Evolutionary conservation across 129 eudicot genomes (phyloP), one percentile per base, ranked within the genome.

Genomic region (Tagetes patula): DNA sequence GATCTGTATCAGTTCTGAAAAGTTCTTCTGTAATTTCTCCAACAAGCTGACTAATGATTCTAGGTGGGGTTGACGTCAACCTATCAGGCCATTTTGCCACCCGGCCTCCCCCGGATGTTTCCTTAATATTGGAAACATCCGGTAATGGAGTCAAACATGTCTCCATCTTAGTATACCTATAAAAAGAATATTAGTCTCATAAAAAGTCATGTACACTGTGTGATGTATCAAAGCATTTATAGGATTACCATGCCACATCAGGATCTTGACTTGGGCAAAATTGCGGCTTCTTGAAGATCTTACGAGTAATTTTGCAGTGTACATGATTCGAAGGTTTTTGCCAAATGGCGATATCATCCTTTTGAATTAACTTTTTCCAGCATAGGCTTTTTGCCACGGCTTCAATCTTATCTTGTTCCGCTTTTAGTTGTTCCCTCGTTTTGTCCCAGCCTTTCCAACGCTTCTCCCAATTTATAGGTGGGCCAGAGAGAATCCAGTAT

Each of bases 401-500:
- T 80, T 94, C 98, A 37, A 94, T 88, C 11, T 33, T 62, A 10
- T 66, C 73, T 69, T 94, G 98, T 54, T 94, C 93, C 2, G 71
- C 85, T 37, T 84, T 85, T 10, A 94, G 71, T 60, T 90, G 88
- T n/a, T 90, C 77, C 4, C 66, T 65, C 0, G 89, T 81, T 69
- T 96, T 81, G 1, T 74, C 76, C 98, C 98, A 94, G 14, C 98
- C 97, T 74, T 70, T 86, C 93, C 91, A 90, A 46, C 74, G 96
- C 38, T 6, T 81, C 84, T 94, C 79, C 97, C 97, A 94, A 71
- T 94, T 94, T 14, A 94, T 86, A 30, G 98, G 98, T 63, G 98
- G 98, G 9, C 98, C 98, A 38, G 98, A 94, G 12, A 88, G 87
- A 58, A 94, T 72, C 98, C 98, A 94, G 6, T 94, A 90, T 33